Conservation (phyloP, 1,139 yeast genomes). For the Taphrina populina region DNA sequence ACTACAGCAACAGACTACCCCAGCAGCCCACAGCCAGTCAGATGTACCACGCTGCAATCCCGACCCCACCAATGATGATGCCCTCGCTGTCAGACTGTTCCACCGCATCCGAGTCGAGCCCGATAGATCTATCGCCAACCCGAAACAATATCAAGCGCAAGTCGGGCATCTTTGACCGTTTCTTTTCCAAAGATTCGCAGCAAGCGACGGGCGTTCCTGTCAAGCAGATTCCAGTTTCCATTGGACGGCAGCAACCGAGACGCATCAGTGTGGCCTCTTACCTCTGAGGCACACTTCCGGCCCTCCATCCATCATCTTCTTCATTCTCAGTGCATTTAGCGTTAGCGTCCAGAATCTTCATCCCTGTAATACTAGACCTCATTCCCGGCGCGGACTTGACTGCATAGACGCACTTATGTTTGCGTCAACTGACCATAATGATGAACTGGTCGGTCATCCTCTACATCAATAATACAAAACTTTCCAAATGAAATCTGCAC, state of each 20-base stretch:
- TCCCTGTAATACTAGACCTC: too few species aligned
- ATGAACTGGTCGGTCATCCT: too few species aligned
- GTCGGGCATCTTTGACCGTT: slow-evolving; percentile 34
- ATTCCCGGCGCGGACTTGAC: too few species aligned
- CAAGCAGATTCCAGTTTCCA: slow-evolving; percentile 21
- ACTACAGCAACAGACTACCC: slow-evolving; percentile 1
- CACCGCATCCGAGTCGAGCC: slow-evolving; percentile 27
- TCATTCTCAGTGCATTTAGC: slow-evolving; percentile 1
- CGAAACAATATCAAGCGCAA: slow-evolving; percentile 14
- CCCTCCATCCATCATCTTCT: not conserved
- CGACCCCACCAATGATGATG: slow-evolving; percentile 31
- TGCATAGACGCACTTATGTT: too few species aligned
- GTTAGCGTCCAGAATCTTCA: not conserved
- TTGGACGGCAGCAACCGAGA: slow-evolving; percentile 12
- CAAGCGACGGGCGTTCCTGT: slow-evolving; percentile 18
- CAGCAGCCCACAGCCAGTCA: slow-evolving; percentile 5
- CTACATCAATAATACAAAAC: too few species aligned
- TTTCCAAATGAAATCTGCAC: too few species aligned
- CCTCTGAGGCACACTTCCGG: not conserved
- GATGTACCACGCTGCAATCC: slow-evolving; percentile 18
- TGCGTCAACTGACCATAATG: too few species aligned
- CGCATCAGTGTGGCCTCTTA: slow-evolving; percentile 32
- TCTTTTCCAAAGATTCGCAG: slow-evolving; percentile 17
- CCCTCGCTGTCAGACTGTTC: slow-evolving; percentile 32
- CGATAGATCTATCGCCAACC: slow-evolving; percentile 27